These are phyloP conservation scores for Spergularia bocconei DNA, from an alignment of 148 eudicot genomes.

Conservation along the genomic window DNA sequence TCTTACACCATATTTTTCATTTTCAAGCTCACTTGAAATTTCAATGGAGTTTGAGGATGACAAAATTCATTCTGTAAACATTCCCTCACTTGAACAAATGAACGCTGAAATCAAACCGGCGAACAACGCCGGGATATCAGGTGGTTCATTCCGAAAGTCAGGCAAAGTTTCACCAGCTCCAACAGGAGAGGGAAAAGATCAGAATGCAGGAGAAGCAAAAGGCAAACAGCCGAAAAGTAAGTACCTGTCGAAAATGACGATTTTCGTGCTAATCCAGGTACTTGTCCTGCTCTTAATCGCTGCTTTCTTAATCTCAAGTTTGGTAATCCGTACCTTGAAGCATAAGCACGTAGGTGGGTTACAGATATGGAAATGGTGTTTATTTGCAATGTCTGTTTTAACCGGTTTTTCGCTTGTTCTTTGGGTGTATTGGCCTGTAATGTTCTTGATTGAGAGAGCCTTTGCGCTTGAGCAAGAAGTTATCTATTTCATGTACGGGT, in stretches of 20 bases:
- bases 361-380: slow-evolving; percentile 15
- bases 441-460: slow-evolving; percentile 1
- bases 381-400: slow-evolving; percentile 3
- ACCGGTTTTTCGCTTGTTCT: slow-evolving; percentile 3
- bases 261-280: neutral
- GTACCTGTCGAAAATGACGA: neutral
- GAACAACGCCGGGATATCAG: neutral
- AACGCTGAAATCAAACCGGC: neutral
- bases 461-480: slow-evolving; percentile 1
- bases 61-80: neutral
- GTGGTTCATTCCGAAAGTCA: neutral
- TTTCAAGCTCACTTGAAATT: neutral
- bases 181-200: neutral
- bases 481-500: slow-evolving; percentile 14
- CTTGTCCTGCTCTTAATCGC: slow-evolving; percentile 4
- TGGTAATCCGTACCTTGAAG: neutral
- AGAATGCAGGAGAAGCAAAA: no score
- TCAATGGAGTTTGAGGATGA: neutral
- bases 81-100: neutral
- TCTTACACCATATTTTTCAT: no score
- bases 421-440: slow-evolving; percentile 14
- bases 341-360: neutral
- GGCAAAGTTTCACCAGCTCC: neutral
- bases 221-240: neutral
- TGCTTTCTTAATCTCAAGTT: slow-evolving; percentile 4